Evolutionary conservation across 2,329 filamentous ascomycete species (phyloP).

Genomic region (Claviceps sp.): DNA sequence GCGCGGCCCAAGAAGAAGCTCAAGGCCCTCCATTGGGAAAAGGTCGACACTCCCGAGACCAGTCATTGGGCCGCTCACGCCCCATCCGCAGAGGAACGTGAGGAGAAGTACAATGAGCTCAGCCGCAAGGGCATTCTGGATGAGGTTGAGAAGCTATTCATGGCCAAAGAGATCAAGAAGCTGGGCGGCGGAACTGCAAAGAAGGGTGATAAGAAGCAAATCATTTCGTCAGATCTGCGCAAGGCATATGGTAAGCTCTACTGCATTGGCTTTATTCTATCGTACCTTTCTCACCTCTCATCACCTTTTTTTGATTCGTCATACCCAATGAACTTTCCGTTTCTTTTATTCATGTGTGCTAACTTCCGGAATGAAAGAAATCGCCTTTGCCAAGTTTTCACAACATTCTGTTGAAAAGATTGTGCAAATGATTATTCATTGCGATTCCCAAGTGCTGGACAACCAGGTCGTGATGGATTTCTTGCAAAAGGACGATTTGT

Average conservation of each 20-base stretch:
- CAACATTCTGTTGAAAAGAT: slow-evolving; percentile 70
- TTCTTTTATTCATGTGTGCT: no score
- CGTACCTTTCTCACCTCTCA: background rate
- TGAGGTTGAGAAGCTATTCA: slow-evolving; percentile 93
- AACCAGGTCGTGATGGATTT: slow-evolving; percentile 95
- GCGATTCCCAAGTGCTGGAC: slow-evolving; percentile 76
- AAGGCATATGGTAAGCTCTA: slow-evolving; percentile 60
- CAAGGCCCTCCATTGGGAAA: slow-evolving; percentile 98
- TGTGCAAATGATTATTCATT: slow-evolving; percentile 88
- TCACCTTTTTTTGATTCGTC: background rate
- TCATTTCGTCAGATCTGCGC: slow-evolving; percentile 81
- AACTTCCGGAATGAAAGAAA: slow-evolving; percentile 37
- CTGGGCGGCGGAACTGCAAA: slow-evolving; percentile 59
- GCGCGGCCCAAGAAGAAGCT: slow-evolving; percentile 97
- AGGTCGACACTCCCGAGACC: slow-evolving; percentile 81
- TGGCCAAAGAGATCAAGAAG: slow-evolving; percentile 91
- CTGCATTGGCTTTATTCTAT: background rate
- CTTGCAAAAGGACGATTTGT: slow-evolving; percentile 81
- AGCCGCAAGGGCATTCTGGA: slow-evolving; percentile 91
- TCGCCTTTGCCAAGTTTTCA: slow-evolving; percentile 90
- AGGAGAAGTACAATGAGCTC: slow-evolving; percentile 91
- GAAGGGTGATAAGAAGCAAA: slow-evolving; percentile 93
- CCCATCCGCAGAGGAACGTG: slow-evolving; percentile 74
- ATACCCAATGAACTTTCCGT: background rate
- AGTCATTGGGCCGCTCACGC: slow-evolving; percentile 87